Evolutionary conservation across 495 filamentous ascomycete species (phyloP).

Genomic region (Penicillium salamii): DNA sequence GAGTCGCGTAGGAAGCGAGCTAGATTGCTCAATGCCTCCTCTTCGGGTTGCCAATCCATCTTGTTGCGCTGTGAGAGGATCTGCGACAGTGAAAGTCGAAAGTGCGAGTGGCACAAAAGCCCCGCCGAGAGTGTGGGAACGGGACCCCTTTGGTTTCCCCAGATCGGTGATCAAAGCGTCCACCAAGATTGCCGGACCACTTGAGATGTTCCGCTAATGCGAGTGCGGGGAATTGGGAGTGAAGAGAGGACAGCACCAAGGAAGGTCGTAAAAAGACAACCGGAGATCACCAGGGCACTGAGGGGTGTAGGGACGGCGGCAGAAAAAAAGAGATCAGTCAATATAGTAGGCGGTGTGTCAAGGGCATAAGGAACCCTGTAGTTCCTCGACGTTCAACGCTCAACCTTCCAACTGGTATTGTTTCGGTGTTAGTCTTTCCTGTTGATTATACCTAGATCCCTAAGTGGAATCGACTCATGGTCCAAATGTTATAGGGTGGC

Average conservation of each 20-base stretch:
- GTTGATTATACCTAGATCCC: too few species aligned
- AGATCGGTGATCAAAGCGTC: conserved; percentile 13
- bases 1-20: conserved; percentile 88
- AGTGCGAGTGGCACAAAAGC: conserved; percentile 29
- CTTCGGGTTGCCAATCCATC: conserved; percentile 93
- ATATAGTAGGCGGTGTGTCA: not conserved
- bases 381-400: too few species aligned
- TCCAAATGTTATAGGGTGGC: too few species aligned
- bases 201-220: not conserved
- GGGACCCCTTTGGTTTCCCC: conserved; percentile 23
- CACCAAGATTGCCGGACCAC: not conserved
- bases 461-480: too few species aligned
- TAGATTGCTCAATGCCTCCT: conserved; percentile 82
- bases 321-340: conserved; percentile 5
- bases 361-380: too few species aligned
- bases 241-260: not conserved
- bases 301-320: conserved; percentile 4
- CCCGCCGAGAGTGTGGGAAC: conserved; percentile 34
- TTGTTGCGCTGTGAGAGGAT: conserved; percentile 19
- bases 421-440: too few species aligned
- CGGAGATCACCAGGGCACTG: not conserved
- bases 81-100: conserved; percentile 22
- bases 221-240: not conserved
- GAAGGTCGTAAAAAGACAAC: not conserved
- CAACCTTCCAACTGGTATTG: too few species aligned